phyloP scores from a whole-genome alignment of 768 basidiomycete species.

The Leccinum variicolor region DNA sequence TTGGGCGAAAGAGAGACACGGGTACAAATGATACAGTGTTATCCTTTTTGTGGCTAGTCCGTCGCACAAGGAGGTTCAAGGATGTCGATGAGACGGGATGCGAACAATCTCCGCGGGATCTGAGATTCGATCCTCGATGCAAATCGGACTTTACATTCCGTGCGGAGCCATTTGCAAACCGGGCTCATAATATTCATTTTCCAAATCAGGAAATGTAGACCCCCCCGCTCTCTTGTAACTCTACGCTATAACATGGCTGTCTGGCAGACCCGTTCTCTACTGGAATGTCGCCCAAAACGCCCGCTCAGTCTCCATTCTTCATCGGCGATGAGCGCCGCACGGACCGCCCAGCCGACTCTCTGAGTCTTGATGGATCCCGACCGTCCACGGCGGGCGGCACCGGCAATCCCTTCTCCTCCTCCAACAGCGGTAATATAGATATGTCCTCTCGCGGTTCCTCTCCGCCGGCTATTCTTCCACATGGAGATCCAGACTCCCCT shows the following conservation, averaged over 20 bases:
- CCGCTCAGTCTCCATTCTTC: conserved; percentile 17
- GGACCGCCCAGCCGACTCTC: conserved; percentile 3
- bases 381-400: conserved; percentile 27
- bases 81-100: background rate
- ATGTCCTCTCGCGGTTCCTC: conserved; percentile 26
- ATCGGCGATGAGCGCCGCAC: conserved; percentile 13
- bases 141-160: conserved; percentile 18
- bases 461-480: background rate
- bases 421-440: conserved; percentile 44
- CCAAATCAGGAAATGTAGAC: background rate
- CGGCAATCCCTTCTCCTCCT: conserved; percentile 51
- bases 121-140: conserved; percentile 24
- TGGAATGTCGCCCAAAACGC: background rate
- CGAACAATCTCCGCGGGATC: conserved; percentile 25
- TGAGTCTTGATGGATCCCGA: conserved; percentile 7
- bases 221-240: background rate
- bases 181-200: background rate
- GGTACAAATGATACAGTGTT: conserved; percentile 1
- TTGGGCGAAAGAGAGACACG: background rate
- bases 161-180: background rate
- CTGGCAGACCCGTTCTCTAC: conserved; percentile 13
- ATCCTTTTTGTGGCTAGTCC: conserved; percentile 1
- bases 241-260: conserved; percentile 5
- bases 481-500: conserved; percentile 24
- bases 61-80: conserved; percentile 11